Percentiles rank a stretch among this genome's conserved stretches.
Conservation (phyloP, 768 basidiomycete species). For the Phylloporus arenicola region DNA sequence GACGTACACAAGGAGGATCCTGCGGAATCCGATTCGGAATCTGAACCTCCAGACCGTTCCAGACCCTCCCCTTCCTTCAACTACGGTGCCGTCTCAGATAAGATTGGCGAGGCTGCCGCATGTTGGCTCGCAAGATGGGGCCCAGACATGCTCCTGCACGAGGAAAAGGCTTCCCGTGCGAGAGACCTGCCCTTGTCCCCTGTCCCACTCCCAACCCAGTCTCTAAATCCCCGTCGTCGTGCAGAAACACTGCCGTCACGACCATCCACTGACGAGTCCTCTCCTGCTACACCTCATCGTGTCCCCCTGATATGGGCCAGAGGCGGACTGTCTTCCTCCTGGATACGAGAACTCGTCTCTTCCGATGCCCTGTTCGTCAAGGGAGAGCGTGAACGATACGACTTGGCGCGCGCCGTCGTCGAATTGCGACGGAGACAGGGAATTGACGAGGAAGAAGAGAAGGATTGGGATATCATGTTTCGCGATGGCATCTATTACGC, state of each 20-base stretch:
- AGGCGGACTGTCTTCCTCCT: conserved; percentile 65
- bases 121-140: conserved; percentile 91
- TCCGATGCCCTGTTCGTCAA: conserved; percentile 77
- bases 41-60: conserved; percentile 18
- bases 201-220: conserved; percentile 13
- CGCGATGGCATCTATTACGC: conserved; percentile 74
- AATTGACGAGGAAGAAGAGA: conserved; percentile 58
- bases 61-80: conserved; percentile 43
- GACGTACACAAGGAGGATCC: conserved; percentile 35
- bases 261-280: conserved; percentile 13
- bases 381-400: conserved; percentile 76
- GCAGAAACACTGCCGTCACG: conserved; percentile 27
- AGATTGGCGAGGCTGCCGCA: conserved; percentile 84
- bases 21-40: conserved; percentile 29
- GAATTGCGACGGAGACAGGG: conserved; percentile 63
- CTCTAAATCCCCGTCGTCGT: conserved; percentile 20
- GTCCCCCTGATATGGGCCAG: conserved; percentile 65
- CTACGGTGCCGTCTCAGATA: conserved; percentile 87
- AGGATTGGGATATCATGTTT: conserved; percentile 67
- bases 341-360: conserved; percentile 69
- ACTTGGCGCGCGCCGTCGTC: conserved; percentile 67
- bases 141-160: conserved; percentile 64
- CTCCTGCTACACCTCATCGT: conserved; percentile 10
- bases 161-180: conserved; percentile 36
- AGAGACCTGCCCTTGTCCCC: conserved; percentile 15